Conservation (phyloP, 208 protist genomes). For the Porcisia deanei region DNA sequence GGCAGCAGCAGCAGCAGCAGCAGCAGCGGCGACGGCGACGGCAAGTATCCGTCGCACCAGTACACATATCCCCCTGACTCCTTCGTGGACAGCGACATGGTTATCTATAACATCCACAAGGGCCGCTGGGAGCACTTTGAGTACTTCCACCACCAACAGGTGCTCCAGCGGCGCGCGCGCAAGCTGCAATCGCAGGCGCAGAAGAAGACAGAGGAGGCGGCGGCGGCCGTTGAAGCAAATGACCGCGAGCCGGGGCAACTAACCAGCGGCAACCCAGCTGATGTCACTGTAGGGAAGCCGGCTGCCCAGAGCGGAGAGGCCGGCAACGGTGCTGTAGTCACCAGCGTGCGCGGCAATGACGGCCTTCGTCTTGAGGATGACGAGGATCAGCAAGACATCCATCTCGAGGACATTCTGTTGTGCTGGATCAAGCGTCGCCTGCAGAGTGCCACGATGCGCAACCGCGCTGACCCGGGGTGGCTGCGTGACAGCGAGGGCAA, state of each 20-base stretch:
- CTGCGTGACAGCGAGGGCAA: constrained; percentile 36
- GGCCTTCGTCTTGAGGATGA: not conserved
- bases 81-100: constrained; percentile 62
- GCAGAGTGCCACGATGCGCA: constrained; percentile 34
- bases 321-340: not conserved
- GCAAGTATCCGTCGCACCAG: constrained; percentile 26
- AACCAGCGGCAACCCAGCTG: not conserved
- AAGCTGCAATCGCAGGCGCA: not conserved
- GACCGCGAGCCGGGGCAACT: not conserved
- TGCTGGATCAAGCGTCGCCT: constrained; percentile 60
- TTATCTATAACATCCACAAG: constrained; percentile 44
- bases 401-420: constrained; percentile 47
- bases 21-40: not conserved
- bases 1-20: not conserved
- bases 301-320: not conserved
- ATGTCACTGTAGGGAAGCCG: not conserved
- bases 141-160: constrained; percentile 32
- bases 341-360: not conserved
- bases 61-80: constrained; percentile 37
- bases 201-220: not conserved
- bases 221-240: too few relatives aligned
- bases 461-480: constrained; percentile 47
- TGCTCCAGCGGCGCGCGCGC: constrained; percentile 18
- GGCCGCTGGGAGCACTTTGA: constrained; percentile 48
- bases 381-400: constrained; percentile 29